Conservation (phyloP, 2,329 filamentous ascomycete species). For the Mycocentrospora acerina region DNA sequence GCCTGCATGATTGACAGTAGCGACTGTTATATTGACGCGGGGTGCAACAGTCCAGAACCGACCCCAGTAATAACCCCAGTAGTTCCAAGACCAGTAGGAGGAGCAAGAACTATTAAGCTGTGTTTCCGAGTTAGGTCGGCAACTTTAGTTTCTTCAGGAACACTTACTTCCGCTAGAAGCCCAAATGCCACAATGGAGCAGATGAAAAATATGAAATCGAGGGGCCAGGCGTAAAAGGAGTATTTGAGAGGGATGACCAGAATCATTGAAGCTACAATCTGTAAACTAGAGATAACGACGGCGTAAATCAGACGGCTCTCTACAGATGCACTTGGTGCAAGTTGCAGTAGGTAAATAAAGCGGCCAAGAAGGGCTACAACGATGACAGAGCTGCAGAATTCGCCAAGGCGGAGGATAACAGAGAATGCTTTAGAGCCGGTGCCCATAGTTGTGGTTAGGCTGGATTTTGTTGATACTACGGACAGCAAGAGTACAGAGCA, state of each 20-base stretch:
- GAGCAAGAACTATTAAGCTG: constrained; percentile 11
- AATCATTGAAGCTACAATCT: constrained; percentile 6
- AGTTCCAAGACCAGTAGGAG: constrained; percentile 11
- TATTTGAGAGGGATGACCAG: constrained; percentile 8
- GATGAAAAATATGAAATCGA: constrained; percentile 10
- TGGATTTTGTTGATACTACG: no score
- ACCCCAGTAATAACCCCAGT: constrained; percentile 15
- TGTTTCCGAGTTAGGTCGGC: constrained; percentile 4
- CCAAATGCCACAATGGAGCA: constrained; percentile 13
- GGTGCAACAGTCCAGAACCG: constrained; percentile 13
- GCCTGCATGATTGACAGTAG: no score
- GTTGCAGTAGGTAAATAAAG: constrained; percentile 9
- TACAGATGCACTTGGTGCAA: constrained; percentile 1
- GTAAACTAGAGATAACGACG: constrained; percentile 9
- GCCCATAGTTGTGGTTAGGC: no score
- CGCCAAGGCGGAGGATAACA: constrained; percentile 8
- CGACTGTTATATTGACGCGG: no score
- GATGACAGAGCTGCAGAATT: constrained; percentile 8
- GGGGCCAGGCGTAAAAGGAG: constrained; percentile 11
- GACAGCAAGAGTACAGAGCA: no score
- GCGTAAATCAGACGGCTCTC: constrained; percentile 9
- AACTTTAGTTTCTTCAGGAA: background rate
- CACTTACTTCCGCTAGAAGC: constrained; percentile 9
- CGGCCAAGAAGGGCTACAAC: constrained; percentile 10
- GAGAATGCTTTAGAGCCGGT: constrained; percentile 8